A percentile compares a stretch with the other conserved stretches of the same genome.
Evolutionary conservation across 108 stramenopile species (phyloP).

Genomic region (Seminavis robusta): DNA sequence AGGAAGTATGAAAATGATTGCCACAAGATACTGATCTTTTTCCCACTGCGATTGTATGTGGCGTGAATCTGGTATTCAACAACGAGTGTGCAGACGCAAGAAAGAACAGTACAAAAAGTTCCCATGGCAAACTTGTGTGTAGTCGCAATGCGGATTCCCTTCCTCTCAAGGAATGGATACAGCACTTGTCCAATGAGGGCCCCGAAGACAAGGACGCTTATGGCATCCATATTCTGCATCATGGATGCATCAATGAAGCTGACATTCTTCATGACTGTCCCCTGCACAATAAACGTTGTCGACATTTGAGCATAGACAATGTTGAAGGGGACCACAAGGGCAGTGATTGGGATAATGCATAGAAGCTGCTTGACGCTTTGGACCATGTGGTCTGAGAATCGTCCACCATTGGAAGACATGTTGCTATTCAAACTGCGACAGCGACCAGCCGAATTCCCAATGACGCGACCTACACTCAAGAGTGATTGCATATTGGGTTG

Average conservation of each 20-base stretch:
- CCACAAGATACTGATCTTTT: constrained; percentile 15
- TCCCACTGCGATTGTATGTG: neutral
- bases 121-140: constrained; percentile 10
- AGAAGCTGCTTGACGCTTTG: no score
- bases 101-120: neutral
- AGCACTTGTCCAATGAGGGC: constrained; percentile 52
- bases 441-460: no score
- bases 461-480: no score
- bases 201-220: constrained; percentile 69
- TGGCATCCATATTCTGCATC: constrained; percentile 81
- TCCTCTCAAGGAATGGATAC: constrained; percentile 40
- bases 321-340: constrained; percentile 77
- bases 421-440: no score
- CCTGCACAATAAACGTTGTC: constrained; percentile 86
- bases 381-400: no score
- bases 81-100: neutral
- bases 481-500: no score
- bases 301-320: constrained; percentile 88
- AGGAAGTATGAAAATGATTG: constrained; percentile 18
- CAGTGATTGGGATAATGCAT: constrained; percentile 41
- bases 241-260: constrained; percentile 76
- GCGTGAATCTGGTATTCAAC: neutral
- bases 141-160: neutral
- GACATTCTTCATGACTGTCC: constrained; percentile 69
- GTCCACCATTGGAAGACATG: no score